Conservation (phyloP, 106 monocot genomes). For the Platanthera guangdongensis region DNA sequence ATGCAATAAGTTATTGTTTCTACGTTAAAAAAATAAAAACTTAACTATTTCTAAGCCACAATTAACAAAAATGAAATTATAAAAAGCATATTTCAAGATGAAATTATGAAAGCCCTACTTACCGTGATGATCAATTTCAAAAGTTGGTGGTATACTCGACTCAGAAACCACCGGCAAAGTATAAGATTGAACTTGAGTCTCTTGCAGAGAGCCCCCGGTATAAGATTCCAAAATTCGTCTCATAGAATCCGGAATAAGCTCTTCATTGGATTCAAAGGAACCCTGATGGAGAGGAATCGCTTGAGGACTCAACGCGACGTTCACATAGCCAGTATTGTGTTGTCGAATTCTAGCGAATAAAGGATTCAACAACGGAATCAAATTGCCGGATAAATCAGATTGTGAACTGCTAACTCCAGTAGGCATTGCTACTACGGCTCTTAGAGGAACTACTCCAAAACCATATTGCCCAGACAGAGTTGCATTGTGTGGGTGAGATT, state of each 20-base stretch:
- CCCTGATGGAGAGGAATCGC: slow-evolving; percentile 11
- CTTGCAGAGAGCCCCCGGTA: slow-evolving; percentile 4
- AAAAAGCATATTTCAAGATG: neutral
- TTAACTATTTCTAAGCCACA: neutral
- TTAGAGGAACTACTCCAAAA: slow-evolving; percentile 47
- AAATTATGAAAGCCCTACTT: slow-evolving; percentile 12
- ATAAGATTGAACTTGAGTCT: slow-evolving; percentile 8
- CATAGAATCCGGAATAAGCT: slow-evolving; percentile 12
- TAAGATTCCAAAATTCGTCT: slow-evolving; percentile 21
- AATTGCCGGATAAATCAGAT: slow-evolving; percentile 34
- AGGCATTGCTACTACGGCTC: slow-evolving; percentile 74
- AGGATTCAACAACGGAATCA: slow-evolving; percentile 41
- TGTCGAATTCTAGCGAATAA: slow-evolving; percentile 52
- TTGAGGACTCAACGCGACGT: slow-evolving; percentile 27
- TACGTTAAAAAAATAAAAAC: neutral
- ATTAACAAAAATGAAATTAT: neutral
- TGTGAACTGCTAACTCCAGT: slow-evolving; percentile 29
- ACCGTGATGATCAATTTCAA: slow-evolving; percentile 26
- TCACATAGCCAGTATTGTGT: slow-evolving; percentile 13
- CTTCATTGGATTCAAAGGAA: slow-evolving; percentile 15
- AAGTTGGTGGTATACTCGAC: slow-evolving; percentile 8
- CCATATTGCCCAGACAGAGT: slow-evolving; percentile 45
- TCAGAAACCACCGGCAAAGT: slow-evolving; percentile 1
- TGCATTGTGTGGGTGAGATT: slow-evolving; percentile 14
- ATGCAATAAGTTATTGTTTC: neutral